Evolutionary conservation across 208 protist genomes (phyloP).

Genomic region (Tetramitus jugosus): DNA sequence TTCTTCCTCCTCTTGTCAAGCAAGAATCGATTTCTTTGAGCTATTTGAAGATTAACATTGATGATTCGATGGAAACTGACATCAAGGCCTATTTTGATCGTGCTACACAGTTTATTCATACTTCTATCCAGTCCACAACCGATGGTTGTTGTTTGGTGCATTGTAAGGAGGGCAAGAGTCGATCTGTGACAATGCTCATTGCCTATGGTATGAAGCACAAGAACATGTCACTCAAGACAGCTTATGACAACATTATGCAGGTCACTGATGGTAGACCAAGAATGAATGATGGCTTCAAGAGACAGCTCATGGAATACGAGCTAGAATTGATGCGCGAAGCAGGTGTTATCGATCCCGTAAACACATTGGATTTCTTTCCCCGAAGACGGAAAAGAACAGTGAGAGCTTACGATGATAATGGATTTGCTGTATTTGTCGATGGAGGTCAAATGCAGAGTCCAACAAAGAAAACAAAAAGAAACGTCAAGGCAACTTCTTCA

Average conservation of each 20-base stretch:
- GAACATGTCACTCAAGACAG: neutral
- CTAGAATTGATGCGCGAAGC: neutral
- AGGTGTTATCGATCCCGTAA: neutral
- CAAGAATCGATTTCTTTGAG: neutral
- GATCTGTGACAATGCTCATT: neutral
- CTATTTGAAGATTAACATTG: neutral
- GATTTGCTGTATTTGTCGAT: too few species aligned
- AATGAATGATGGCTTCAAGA: constrained; percentile 21
- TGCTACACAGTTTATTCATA: neutral
- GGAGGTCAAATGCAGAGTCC: too few species aligned
- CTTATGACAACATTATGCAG: neutral
- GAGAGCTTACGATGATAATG: too few species aligned
- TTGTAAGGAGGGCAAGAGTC: neutral
- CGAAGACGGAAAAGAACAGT: too few species aligned
- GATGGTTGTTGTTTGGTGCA: neutral
- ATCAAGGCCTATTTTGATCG: constrained; percentile 1
- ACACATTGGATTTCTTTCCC: neutral
- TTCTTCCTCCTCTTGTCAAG: too few species aligned
- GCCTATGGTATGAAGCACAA: constrained; percentile 3
- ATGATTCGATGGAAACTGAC: neutral
- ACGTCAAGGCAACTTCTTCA: too few species aligned
- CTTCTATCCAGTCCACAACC: neutral
- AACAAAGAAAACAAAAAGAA: too few species aligned
- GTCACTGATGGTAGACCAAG: neutral
- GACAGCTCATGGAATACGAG: constrained; percentile 10